Conservation (phyloP, 2,329 filamentous ascomycete species). For the Fusarium robinianum region DNA sequence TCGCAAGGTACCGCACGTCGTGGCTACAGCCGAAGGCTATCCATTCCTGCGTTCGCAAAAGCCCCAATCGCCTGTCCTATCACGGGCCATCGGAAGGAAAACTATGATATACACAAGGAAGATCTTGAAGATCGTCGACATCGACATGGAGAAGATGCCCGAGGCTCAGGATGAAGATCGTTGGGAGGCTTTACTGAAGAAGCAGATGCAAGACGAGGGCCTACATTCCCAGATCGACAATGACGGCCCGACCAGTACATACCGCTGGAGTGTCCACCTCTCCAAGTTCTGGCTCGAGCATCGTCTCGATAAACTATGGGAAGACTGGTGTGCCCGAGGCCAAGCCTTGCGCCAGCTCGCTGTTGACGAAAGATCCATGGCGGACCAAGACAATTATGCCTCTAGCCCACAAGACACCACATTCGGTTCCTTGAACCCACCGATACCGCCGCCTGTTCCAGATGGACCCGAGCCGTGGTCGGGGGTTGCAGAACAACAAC, state of each 20-base stretch:
- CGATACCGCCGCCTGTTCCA: no score
- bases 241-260: conserved; percentile 34
- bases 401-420: neutral
- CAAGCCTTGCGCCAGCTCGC: conserved; percentile 48
- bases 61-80: conserved; percentile 64
- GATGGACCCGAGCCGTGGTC: no score
- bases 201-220: conserved; percentile 31
- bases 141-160: conserved; percentile 45
- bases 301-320: conserved; percentile 39
- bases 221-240: conserved; percentile 1
- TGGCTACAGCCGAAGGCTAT: conserved; percentile 56
- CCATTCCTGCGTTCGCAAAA: conserved; percentile 70
- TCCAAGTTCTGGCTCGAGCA: conserved; percentile 39
- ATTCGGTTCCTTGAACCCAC: neutral
- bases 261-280: conserved; percentile 39
- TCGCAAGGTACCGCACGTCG: conserved; percentile 59
- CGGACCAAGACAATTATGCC: conserved; percentile 29
- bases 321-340: conserved; percentile 49
- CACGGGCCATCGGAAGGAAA: conserved; percentile 60
- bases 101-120: conserved; percentile 49
- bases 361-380: conserved; percentile 44
- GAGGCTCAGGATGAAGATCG: conserved; percentile 49
- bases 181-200: conserved; percentile 51
- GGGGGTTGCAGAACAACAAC: no score
- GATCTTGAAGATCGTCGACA: conserved; percentile 43